Evolutionary conservation across 805 yeast species (phyloP).

Genomic region (Saccharomycopsis sp.): DNA sequence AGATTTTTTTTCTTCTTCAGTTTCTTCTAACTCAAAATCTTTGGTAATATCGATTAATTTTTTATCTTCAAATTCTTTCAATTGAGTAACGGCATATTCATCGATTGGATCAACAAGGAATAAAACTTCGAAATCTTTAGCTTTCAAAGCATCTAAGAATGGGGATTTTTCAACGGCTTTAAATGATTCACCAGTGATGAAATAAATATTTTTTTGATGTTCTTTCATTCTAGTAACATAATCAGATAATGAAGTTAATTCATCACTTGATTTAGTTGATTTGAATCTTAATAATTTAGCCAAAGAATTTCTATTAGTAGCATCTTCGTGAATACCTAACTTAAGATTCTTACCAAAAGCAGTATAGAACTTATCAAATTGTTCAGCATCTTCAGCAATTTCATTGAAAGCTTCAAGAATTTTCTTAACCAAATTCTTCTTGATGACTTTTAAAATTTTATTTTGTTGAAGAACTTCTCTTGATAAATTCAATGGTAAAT

Average conservation of each 20-base stretch:
- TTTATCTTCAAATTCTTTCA: slow-evolving; percentile 99
- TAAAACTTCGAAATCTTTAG: slow-evolving; percentile 96
- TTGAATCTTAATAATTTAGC: slow-evolving; percentile 95
- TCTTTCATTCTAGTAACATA: slow-evolving; percentile 99
- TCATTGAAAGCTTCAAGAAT: slow-evolving; percentile 97
- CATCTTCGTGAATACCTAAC: slow-evolving; percentile 98
- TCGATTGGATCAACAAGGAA: slow-evolving; percentile 99
- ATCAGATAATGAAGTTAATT: slow-evolving; percentile 88
- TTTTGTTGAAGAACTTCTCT: slow-evolving; percentile 99
- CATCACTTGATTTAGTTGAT: slow-evolving; percentile 93
- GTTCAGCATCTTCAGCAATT: slow-evolving; percentile 98
- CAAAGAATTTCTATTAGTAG: slow-evolving; percentile 92
- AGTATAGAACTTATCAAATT: slow-evolving; percentile 95
- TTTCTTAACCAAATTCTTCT: slow-evolving; percentile 98
- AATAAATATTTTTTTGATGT: slow-evolving; percentile 99
- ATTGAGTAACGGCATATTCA: slow-evolving; percentile 98
- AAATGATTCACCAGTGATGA: slow-evolving; percentile 96
- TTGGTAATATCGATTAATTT: slow-evolving; percentile 97
- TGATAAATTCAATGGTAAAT: slow-evolving; percentile 97
- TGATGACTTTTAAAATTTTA: slow-evolving; percentile 98
- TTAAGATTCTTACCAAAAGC: slow-evolving; percentile 98
- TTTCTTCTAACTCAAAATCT: slow-evolving; percentile 97
- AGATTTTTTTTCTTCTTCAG: slow-evolving; percentile 91
- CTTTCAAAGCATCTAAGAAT: slow-evolving; percentile 96
- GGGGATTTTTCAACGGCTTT: slow-evolving; percentile 99